Evolutionary conservation across 225 moss, liverwort and hornwort genomes (phyloP).

Genomic region (Antitrichia curtipendula): DNA sequence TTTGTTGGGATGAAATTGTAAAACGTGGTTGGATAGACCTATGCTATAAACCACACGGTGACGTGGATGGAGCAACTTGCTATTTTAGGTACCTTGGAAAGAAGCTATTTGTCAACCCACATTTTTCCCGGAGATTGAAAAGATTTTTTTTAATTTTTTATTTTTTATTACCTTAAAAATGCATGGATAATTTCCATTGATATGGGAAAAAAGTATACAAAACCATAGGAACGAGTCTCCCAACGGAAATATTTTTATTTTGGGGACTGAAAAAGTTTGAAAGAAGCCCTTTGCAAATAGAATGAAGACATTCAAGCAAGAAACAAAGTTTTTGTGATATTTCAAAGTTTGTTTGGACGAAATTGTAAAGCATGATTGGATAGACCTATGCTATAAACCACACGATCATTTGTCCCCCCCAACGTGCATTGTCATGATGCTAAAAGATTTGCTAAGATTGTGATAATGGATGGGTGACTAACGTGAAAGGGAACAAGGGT

Average conservation of each 20-base stretch:
- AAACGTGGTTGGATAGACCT: too few species aligned
- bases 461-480: background rate
- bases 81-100: too few species aligned
- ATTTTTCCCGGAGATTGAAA: too few species aligned
- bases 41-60: background rate
- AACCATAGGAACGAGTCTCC: too few species aligned
- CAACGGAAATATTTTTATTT: too few species aligned
- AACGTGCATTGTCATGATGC: background rate
- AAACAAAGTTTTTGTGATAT: background rate
- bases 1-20: background rate
- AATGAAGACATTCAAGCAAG: background rate
- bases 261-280: background rate
- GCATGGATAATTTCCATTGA: too few species aligned
- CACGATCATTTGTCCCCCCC: accelerated
- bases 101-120: too few species aligned
- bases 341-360: background rate
- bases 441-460: background rate
- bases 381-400: background rate
- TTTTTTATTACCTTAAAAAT: too few species aligned
- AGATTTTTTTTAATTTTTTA: too few species aligned
- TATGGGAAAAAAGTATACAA: too few species aligned
- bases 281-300: background rate
- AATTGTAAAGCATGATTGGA: background rate
- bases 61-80: too few species aligned
- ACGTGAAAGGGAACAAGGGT: background rate